These are phyloP conservation scores for Cairneyella variabilis DNA, from an alignment of 495 filamentous ascomycete species.

Conservation along the genomic window DNA sequence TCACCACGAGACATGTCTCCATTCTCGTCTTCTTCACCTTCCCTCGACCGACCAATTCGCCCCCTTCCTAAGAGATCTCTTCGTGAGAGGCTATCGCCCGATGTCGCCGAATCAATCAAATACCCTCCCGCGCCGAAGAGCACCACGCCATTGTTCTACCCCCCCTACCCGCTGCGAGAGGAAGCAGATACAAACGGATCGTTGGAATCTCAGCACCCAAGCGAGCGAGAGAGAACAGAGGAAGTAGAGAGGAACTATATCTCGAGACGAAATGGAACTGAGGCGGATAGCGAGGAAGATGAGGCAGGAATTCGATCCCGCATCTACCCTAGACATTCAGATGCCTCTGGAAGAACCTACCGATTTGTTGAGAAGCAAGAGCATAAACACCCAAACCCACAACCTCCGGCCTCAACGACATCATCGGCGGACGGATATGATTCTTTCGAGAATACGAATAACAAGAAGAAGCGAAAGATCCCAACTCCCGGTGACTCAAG, in stretches of 20 bases:
- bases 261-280: conserved; percentile 28
- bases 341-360: conserved; percentile 25
- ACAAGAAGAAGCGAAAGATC: conserved; percentile 99
- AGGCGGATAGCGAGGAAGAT: conserved; percentile 37
- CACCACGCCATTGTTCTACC: conserved; percentile 69
- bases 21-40: conserved; percentile 72
- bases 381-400: conserved; percentile 38
- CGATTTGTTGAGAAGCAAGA: conserved; percentile 31
- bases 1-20: conserved; percentile 49
- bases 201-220: conserved; percentile 21
- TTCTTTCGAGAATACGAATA: conserved; percentile 97
- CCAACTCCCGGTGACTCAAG: conserved; percentile 71
- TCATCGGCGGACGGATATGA: conserved; percentile 85
- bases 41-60: conserved; percentile 86
- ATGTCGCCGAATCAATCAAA: conserved; percentile 75
- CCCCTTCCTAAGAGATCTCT: conserved; percentile 86
- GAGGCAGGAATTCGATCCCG: conserved; percentile 26
- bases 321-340: conserved; percentile 24
- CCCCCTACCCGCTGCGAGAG: conserved; percentile 53
- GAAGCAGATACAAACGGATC: conserved; percentile 25
- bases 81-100: conserved; percentile 77
- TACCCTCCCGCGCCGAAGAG: conserved; percentile 70
- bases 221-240: conserved; percentile 18
- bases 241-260: conserved; percentile 31
- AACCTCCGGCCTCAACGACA: conserved; percentile 42